phyloP scores from a whole-genome alignment of 2,329 filamentous ascomycete genomes.

The Escovopsis sp. region DNA sequence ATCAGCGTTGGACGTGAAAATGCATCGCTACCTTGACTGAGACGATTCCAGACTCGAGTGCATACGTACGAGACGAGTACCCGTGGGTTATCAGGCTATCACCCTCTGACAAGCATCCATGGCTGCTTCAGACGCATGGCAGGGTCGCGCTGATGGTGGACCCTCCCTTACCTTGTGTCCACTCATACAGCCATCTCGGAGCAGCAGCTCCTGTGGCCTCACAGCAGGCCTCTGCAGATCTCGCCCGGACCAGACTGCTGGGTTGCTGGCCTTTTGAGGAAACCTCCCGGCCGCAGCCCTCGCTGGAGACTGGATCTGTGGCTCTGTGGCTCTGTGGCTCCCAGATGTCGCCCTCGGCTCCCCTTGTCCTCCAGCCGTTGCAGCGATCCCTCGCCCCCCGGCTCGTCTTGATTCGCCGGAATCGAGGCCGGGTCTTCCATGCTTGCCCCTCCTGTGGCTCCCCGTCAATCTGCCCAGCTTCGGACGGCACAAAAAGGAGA shows the following conservation, averaged over 20 bases:
- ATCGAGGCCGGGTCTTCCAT: not conserved
- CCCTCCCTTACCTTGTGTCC: not conserved
- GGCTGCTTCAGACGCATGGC: not conserved
- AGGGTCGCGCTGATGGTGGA: not conserved
- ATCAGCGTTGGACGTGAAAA: too few species aligned
- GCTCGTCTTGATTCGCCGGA: not conserved
- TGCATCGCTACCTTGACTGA: too few species aligned
- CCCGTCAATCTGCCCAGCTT: not conserved
- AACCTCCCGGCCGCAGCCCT: not conserved
- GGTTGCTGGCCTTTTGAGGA: not conserved
- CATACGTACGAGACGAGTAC: too few species aligned
- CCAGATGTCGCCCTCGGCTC: not conserved
- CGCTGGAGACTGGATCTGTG: too few species aligned
- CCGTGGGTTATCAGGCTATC: too few species aligned
- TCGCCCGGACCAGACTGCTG: constrained; percentile 1
- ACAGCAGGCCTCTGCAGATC: constrained; percentile 1
- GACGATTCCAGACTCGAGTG: too few species aligned
- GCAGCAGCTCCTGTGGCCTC: not conserved
- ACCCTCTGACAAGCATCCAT: too few species aligned
- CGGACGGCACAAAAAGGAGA: not conserved
- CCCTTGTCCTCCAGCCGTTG: not conserved
- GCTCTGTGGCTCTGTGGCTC: not conserved
- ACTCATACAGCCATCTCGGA: not conserved
- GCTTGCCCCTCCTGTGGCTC: not conserved
- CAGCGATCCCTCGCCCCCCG: not conserved